phyloP scores from a whole-genome alignment of 2,329 filamentous ascomycete genomes.

The Colletotrichum sp. region DNA sequence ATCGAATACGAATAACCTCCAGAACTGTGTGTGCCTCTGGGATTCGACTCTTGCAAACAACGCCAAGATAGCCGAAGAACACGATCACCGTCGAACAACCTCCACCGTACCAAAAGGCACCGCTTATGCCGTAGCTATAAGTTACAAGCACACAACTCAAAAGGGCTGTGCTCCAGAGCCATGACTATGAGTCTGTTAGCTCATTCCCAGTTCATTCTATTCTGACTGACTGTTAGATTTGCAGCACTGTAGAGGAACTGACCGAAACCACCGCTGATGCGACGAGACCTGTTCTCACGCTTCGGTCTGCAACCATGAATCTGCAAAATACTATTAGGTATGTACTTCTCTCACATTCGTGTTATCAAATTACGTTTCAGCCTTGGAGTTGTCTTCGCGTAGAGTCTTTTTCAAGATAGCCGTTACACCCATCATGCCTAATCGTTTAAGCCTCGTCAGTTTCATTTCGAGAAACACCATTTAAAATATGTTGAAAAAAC shows the following conservation, averaged over 20 bases:
- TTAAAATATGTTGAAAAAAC: not conserved
- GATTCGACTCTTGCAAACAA: conserved; percentile 56
- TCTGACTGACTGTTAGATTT: not conserved
- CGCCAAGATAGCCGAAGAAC: conserved; percentile 54
- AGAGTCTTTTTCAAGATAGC: conserved; percentile 51
- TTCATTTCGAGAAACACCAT: conserved; percentile 32
- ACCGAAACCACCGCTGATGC: conserved; percentile 57
- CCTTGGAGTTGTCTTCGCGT: conserved; percentile 56
- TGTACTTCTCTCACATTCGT: not conserved
- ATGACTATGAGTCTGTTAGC: conserved; percentile 34
- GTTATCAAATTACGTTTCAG: conserved; percentile 44
- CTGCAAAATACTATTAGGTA: not conserved
- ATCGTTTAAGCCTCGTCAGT: conserved; percentile 36
- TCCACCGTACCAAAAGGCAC: conserved; percentile 63
- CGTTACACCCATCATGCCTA: conserved; percentile 52
- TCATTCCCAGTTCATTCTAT: not conserved
- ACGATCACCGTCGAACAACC: conserved; percentile 62
- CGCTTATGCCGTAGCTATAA: conserved; percentile 59
- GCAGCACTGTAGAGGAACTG: not conserved
- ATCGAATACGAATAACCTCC: conserved; percentile 57
- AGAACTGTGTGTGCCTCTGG: conserved; percentile 60
- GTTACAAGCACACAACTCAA: conserved; percentile 55
- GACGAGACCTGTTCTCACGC: conserved; percentile 54
- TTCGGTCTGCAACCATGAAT: conserved; percentile 60
- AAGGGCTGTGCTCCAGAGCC: conserved; percentile 60